Evolutionary conservation across 495 filamentous ascomycete genomes (phyloP).

Genomic region (Penicillium odoratum): DNA sequence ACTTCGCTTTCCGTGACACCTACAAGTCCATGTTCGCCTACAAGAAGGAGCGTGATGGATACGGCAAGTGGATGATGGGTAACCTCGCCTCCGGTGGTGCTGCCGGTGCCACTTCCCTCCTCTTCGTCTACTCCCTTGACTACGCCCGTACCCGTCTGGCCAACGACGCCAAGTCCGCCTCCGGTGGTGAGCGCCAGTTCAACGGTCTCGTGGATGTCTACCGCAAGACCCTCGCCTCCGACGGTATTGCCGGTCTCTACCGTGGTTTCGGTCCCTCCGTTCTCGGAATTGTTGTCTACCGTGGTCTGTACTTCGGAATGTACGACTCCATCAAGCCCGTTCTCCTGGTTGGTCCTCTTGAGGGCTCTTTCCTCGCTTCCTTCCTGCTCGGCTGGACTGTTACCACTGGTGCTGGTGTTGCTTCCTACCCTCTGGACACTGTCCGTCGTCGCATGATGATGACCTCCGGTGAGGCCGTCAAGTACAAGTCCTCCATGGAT

Average conservation of each 20-base stretch:
- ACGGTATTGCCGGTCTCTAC: constrained; percentile 99
- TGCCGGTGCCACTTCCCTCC: constrained; percentile 98
- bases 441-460: constrained; percentile 99
- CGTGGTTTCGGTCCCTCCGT: constrained; percentile 99
- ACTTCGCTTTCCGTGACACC: constrained; percentile 99
- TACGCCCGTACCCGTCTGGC: constrained; percentile 99
- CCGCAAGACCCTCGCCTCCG: constrained; percentile 98
- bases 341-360: constrained; percentile 84
- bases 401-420: constrained; percentile 99
- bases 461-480: constrained; percentile 95
- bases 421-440: constrained; percentile 99
- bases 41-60: constrained; percentile 99
- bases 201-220: constrained; percentile 99
- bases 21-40: constrained; percentile 99
- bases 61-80: constrained; percentile 98
- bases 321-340: constrained; percentile 99
- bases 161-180: constrained; percentile 99
- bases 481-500: constrained; percentile 95
- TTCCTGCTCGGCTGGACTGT: constrained; percentile 98
- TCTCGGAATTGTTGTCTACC: constrained; percentile 98
- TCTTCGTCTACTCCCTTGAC: constrained; percentile 99
- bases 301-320: constrained; percentile 99
- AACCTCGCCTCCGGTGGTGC: constrained; percentile 99
- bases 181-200: constrained; percentile 95
- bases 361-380: constrained; percentile 98